These are phyloP conservation scores for Pichia sp. DNA, from an alignment of 1,139 yeast species.

Conservation along the genomic window DNA sequence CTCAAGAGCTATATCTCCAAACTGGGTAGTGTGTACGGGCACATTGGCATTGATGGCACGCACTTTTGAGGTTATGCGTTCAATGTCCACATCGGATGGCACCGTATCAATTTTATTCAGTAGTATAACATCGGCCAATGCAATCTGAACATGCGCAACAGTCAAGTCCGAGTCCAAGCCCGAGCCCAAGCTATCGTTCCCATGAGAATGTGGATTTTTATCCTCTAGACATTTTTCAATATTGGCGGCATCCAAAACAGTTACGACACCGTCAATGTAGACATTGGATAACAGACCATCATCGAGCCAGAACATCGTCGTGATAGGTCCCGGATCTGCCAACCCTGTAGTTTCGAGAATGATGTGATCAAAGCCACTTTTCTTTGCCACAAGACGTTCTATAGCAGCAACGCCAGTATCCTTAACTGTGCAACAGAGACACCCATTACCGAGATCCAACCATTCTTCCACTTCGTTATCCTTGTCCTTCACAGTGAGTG, in stretches of 20 bases:
- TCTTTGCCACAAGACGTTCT: slow-evolving; percentile 73
- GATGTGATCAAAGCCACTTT: slow-evolving; percentile 71
- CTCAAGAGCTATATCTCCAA: slow-evolving; percentile 60
- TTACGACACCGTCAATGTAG: slow-evolving; percentile 88
- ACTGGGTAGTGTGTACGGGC: slow-evolving; percentile 59
- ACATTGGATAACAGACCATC: slow-evolving; percentile 79
- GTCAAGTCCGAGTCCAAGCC: too few species aligned
- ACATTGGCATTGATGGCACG: slow-evolving; percentile 60
- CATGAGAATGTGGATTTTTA: slow-evolving; percentile 17
- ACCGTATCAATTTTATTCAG: slow-evolving; percentile 68
- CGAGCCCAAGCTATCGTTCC: too few species aligned
- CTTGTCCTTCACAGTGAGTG: slow-evolving; percentile 67
- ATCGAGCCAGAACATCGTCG: slow-evolving; percentile 96
- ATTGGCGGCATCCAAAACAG: slow-evolving; percentile 78
- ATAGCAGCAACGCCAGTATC: slow-evolving; percentile 94
- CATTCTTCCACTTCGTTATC: slow-evolving; percentile 72
- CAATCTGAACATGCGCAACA: slow-evolving; percentile 85
- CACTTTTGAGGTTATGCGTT: slow-evolving; percentile 31
- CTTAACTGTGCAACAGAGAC: slow-evolving; percentile 92
- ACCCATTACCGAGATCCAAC: slow-evolving; percentile 94
- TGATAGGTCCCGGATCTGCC: slow-evolving; percentile 98
- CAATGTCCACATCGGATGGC: slow-evolving; percentile 26
- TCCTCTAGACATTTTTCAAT: slow-evolving; percentile 65
- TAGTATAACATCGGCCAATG: slow-evolving; percentile 76
- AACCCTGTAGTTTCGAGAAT: slow-evolving; percentile 91